phyloP scores from a whole-genome alignment of 2,329 filamentous ascomycete genomes.

The Curvularia lunata region DNA sequence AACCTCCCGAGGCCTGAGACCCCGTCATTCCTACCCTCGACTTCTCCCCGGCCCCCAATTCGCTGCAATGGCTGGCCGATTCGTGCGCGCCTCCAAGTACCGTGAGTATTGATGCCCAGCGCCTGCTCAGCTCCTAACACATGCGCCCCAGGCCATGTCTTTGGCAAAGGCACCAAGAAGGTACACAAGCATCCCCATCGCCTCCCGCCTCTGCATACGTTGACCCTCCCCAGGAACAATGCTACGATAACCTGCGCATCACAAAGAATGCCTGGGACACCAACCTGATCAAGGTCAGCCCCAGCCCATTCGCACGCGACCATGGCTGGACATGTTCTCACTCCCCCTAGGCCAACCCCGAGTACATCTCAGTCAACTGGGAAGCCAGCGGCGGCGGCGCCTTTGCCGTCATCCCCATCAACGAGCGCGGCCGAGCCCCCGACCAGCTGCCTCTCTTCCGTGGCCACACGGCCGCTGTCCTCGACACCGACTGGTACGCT shows the following conservation, averaged over 20 bases:
- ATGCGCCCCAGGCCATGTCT: slow-evolving; percentile 81
- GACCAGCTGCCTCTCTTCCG: slow-evolving; percentile 94
- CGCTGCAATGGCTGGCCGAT: slow-evolving; percentile 69
- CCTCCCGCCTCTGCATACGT: slow-evolving; percentile 3
- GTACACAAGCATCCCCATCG: slow-evolving; percentile 43
- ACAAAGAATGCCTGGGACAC: slow-evolving; percentile 99
- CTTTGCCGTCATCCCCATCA: slow-evolving; percentile 91
- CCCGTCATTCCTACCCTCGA: slow-evolving; percentile 17
- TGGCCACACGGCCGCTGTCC: slow-evolving; percentile 91
- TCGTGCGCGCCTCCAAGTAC: slow-evolving; percentile 77
- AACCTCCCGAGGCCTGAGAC: slow-evolving; percentile 15
- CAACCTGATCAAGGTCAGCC: slow-evolving; percentile 89
- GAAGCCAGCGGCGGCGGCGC: slow-evolving; percentile 94
- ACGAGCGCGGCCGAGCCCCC: slow-evolving; percentile 87
- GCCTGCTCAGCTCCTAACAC: slow-evolving; percentile 36
- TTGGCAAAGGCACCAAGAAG: slow-evolving; percentile 92
- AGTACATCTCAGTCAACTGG: slow-evolving; percentile 98
- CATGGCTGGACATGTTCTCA: slow-evolving; percentile 37
- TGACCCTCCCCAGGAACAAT: slow-evolving; percentile 71
- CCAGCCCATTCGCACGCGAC: slow-evolving; percentile 30
- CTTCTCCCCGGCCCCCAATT: slow-evolving; percentile 3
- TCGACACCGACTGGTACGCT: slow-evolving; percentile 91
- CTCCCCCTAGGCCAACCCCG: slow-evolving; percentile 78
- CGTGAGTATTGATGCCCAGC: slow-evolving; percentile 55
- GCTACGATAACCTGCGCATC: slow-evolving; percentile 97